Evolutionary conservation across 2,329 filamentous ascomycete species (phyloP), one percentile per base, ranked within the genome.

Genomic region (Pseudogymnoascus sp.): DNA sequence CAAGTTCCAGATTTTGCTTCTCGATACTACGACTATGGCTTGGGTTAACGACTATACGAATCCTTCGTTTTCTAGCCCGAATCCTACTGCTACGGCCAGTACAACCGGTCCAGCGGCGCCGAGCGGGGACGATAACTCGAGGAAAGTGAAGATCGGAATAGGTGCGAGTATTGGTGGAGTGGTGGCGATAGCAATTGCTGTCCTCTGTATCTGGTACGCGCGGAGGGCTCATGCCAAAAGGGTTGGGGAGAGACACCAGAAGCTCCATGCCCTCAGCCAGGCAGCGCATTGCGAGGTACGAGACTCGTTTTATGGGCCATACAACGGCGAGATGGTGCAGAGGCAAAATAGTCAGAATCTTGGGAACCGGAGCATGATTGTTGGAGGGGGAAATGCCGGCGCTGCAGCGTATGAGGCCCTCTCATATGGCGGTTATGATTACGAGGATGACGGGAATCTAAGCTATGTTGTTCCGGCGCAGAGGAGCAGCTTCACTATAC

Each of bases 131-230:
- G 67, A 68, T 2, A 72, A 65, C 6, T 69, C 72, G 7, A 77
- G 78, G 65, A 82, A 80, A 58, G 75, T 88, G 4, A 86, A 86
- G 0, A 75, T 90, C 0, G 87, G 87, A 0, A 75, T 88, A 1
- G 88, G 88, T 0, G 71, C 91, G 1, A 87, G 88, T 1, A 73
- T 91, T 1, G 88, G 87, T 1, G 73, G 78, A 0, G 74, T 80
- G 0, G 66, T 81, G 1, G 23, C 83, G 0, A 31, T 52, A 52
- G 45, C 45, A 31, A 52, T 52, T 31, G 45, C 25, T n/a, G 16
- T 16, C 23, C 67, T 82, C 18, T 80, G 75, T 62, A 76, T 82
- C 61, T 79, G 80, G 63, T 83, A 81, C 62, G 78, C 76, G 33
- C 77, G 78, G n/a, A 79, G 80, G 65, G 78, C 79, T 12, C 75